Percentiles rank a stretch among this genome's conserved stretches.
These are phyloP conservation scores for Capsicum baccatum DNA, from an alignment of 257 asterid species.

Conservation along the genomic window DNA sequence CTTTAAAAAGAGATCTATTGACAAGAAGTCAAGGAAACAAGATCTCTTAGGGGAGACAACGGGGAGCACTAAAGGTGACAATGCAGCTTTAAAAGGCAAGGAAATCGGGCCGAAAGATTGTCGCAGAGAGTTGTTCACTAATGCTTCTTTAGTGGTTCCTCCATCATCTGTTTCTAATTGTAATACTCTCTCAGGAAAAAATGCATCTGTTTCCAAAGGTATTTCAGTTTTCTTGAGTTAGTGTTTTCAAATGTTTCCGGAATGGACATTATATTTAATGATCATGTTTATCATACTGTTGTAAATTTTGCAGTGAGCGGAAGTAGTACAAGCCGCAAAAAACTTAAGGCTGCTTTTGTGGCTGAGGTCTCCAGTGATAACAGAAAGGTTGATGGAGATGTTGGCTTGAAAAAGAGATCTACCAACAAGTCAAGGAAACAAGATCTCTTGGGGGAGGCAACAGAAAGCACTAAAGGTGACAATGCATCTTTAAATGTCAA, in stretches of 20 bases:
- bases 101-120: constrained; percentile 39
- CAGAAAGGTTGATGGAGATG: constrained; percentile 39
- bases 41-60: constrained; percentile 38
- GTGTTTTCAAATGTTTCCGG: constrained; percentile 28
- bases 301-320: constrained; percentile 40
- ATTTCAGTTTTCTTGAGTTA: constrained; percentile 34
- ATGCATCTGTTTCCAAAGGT: constrained; percentile 54
- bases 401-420: constrained; percentile 25
- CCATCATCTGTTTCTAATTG: constrained; percentile 40
- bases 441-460: constrained; percentile 38
- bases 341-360: constrained; percentile 36
- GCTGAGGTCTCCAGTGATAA: constrained; percentile 36
- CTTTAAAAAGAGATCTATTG: constrained; percentile 31
- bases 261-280: neutral
- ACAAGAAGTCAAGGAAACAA: constrained; percentile 61
- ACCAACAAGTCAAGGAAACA: constrained; percentile 57
- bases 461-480: constrained; percentile 39
- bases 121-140: constrained; percentile 32
- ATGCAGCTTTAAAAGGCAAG: constrained; percentile 31
- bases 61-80: constrained; percentile 41
- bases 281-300: constrained; percentile 5
- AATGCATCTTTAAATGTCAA: constrained; percentile 29
- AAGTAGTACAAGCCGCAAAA: constrained; percentile 48
- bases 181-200: constrained; percentile 44
- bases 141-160: constrained; percentile 37